phyloP scores from a whole-genome alignment of 2,329 filamentous ascomycete genomes.

The Bisporella sp. region DNA sequence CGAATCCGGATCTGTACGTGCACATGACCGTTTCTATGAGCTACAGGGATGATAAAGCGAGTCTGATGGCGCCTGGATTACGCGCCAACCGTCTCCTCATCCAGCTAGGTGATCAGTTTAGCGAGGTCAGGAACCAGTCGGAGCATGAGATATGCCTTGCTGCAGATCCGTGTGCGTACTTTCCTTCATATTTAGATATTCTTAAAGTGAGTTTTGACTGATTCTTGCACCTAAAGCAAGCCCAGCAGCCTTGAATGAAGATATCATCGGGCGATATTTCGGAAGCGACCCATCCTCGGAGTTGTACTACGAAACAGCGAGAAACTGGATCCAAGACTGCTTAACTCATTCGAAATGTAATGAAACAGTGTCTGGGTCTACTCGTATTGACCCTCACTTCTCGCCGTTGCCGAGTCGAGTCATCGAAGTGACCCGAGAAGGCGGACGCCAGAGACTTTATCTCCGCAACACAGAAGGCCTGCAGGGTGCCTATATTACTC shows the following conservation, averaged over 20 bases:
- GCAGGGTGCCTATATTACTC: slow-evolving; percentile 1
- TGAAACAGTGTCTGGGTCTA: slow-evolving; percentile 1
- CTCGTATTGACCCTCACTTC: not conserved
- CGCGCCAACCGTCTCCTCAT: not conserved
- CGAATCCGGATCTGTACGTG: slow-evolving; percentile 2
- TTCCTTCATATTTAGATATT: not conserved
- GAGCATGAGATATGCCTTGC: slow-evolving; percentile 1
- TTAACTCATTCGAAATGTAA: slow-evolving; percentile 3
- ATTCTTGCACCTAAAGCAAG: not conserved
- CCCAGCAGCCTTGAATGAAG: slow-evolving; percentile 1
- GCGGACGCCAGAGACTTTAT: not conserved
- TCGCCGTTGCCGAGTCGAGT: not conserved
- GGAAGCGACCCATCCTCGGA: not conserved
- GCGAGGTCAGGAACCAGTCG: not conserved
- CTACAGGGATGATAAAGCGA: not conserved
- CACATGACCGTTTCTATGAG: slow-evolving; percentile 4
- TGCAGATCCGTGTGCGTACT: slow-evolving; percentile 1
- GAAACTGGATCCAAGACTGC: slow-evolving; percentile 2
- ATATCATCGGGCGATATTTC: slow-evolving; percentile 2
- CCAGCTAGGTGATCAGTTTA: slow-evolving; percentile 2
- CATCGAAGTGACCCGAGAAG: slow-evolving; percentile 1
- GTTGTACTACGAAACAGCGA: not conserved
- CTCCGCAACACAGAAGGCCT: slow-evolving; percentile 1
- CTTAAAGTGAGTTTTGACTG: not conserved
- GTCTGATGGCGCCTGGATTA: not conserved